Conservation (phyloP, 768 basidiomycete genomes). For the Lentinula sp. region DNA sequence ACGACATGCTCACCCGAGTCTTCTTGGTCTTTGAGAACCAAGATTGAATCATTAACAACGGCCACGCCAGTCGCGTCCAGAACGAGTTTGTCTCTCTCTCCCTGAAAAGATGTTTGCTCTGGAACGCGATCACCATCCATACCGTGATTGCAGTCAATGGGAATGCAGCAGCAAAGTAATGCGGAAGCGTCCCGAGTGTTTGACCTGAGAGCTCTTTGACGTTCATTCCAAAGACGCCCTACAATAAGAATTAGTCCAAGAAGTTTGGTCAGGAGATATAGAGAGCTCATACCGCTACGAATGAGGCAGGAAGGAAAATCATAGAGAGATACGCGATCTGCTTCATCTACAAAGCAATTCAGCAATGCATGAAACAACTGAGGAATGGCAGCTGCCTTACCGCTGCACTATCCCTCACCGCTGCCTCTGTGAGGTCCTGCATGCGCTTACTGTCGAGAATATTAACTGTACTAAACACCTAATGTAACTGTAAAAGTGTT, state of each 20-base stretch:
- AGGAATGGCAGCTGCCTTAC: background rate
- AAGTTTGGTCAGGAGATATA: background rate
- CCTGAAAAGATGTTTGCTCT: constrained; percentile 24
- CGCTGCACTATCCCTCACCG: constrained; percentile 13
- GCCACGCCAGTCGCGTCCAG: constrained; percentile 7
- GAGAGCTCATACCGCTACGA: constrained; percentile 30
- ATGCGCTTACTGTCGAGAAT: constrained; percentile 49
- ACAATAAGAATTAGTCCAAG: background rate
- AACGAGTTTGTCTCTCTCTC: background rate
- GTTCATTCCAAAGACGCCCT: constrained; percentile 61
- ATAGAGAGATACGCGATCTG: constrained; percentile 59
- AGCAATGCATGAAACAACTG: background rate
- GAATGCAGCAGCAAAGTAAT: constrained; percentile 37
- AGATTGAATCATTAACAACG: background rate
- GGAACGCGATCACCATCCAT: constrained; percentile 54
- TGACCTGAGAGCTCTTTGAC: constrained; percentile 32
- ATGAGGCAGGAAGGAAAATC: constrained; percentile 54
- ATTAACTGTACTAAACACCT: constrained; percentile 59
- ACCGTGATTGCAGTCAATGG: constrained; percentile 41
- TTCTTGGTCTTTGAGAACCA: background rate
- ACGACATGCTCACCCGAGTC: background rate
- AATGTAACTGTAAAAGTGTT: background rate
- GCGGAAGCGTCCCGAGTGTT: constrained; percentile 30
- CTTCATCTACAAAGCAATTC: constrained; percentile 31
- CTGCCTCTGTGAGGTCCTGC: constrained; percentile 45